These are phyloP conservation scores for Moesziomyces sp. DNA, from an alignment of 1,284 basidiomycete species.

Conservation along the genomic window DNA sequence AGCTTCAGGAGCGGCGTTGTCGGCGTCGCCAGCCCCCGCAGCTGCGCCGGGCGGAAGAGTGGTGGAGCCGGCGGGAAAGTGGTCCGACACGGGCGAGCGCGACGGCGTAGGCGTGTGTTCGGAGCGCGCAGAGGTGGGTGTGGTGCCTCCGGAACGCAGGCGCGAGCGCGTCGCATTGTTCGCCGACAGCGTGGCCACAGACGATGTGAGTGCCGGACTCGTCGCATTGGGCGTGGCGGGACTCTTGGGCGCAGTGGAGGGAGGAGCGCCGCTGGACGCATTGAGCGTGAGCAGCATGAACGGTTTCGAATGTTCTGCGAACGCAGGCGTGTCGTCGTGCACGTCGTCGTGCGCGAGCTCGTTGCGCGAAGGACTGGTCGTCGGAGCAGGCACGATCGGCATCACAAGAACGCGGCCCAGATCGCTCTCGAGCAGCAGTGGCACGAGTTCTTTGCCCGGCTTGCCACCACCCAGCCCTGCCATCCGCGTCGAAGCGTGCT, in stretches of 20 bases:
- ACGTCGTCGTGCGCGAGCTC: conserved; percentile 9
- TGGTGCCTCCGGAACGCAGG: conserved; percentile 34
- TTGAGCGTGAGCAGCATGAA: conserved; percentile 50
- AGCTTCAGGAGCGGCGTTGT: background rate
- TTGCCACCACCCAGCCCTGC: conserved; percentile 1
- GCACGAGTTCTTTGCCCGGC: conserved; percentile 16
- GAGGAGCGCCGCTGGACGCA: conserved; percentile 8
- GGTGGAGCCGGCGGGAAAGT: conserved; percentile 12
- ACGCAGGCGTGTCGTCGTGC: conserved; percentile 5
- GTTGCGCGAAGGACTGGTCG: conserved; percentile 6
- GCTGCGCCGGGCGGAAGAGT: conserved; percentile 1
- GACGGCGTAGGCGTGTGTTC: conserved; percentile 22
- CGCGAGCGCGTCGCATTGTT: conserved; percentile 22
- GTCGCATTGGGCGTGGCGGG: conserved; percentile 6
- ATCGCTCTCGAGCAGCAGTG: conserved; percentile 39
- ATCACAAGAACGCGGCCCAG: conserved; percentile 35
- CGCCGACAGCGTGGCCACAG: conserved; percentile 25
- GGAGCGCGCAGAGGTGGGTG: conserved; percentile 20
- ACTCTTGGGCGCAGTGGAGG: background rate
- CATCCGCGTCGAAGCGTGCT: conserved; percentile 23
- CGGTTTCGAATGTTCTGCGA: conserved; percentile 12
- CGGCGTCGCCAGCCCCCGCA: background rate
- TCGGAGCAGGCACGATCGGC: conserved; percentile 24
- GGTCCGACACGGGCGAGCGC: conserved; percentile 35
- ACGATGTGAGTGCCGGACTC: conserved; percentile 14